Base-by-base conservation (phyloP, 495 filamentous ascomycete genomes). In the Alectoria sarmentosa region DNA sequence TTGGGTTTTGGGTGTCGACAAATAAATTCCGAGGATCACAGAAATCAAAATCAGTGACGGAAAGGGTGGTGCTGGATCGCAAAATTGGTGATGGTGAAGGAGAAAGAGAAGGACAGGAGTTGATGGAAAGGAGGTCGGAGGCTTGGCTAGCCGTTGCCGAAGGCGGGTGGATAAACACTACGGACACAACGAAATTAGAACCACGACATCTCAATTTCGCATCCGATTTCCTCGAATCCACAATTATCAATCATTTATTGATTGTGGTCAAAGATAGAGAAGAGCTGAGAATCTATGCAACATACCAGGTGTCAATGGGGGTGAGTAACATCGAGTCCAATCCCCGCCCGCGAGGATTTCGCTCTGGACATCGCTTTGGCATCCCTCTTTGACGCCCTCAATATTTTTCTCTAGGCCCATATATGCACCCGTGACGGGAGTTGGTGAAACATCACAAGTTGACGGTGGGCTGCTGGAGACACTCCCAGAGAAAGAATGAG, bases 281-380 rank as follows among this genome's bases (percentile, higher is more conserved):
- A 52, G 48, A 66, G 42, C 41, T 38, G 36, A 71, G 69, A 44
- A 55, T 54, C n/a, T 60, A 66, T 70, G 70, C 69, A 67, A 87
- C 91, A 76, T 88, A 97, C 92, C 89, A 84, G 94, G 94, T 72
- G 92, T 94, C 81, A 98, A 82, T 13, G 91, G 90, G 64, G 94
- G 92, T 30, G 91, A 95, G 23, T 82, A 82, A 49, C 84, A 87
- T 70, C 84, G 84, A 44, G 85, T 77, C 87, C 89, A 95, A 65
- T 93, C 89, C 69, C 87, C 81, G 68, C 81, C 83, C 57, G 90
- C 86, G 67, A 95, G 83, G 71, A 85, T 86, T 78, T 94, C 87
- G 48, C 87, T 83, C 75, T 88, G 83, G 9, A 85, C 85, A 58
- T 90, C 89, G 34, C 83, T 83, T 77, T 92, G 85, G 68, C 90